Evolutionary conservation across 2,329 filamentous ascomycete genomes (phyloP).

Genomic region (Cladosporium sp.): DNA sequence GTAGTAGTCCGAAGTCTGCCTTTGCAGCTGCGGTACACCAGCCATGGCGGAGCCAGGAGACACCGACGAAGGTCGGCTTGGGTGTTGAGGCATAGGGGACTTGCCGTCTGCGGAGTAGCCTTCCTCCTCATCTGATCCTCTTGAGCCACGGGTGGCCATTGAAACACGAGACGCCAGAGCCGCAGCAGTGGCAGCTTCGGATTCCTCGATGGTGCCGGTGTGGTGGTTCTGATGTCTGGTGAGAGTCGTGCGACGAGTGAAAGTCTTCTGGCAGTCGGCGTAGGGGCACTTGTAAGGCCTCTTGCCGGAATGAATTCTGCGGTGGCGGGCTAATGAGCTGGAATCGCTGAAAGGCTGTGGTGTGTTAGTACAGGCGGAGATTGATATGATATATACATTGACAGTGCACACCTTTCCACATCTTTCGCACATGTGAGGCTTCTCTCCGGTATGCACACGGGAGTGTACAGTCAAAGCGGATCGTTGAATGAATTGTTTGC

Average conservation of each 20-base stretch:
- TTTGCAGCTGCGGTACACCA: slow-evolving; percentile 63
- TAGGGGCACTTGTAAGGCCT: slow-evolving; percentile 97
- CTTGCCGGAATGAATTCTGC: slow-evolving; percentile 92
- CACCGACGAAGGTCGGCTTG: slow-evolving; percentile 72
- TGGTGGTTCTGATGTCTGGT: slow-evolving; percentile 96
- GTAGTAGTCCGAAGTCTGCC: slow-evolving; percentile 69
- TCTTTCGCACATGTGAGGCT: slow-evolving; percentile 95
- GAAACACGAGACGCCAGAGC: slow-evolving; percentile 62
- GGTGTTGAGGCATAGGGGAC: slow-evolving; percentile 74
- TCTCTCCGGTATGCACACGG: slow-evolving; percentile 95
- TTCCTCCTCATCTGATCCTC: slow-evolving; percentile 64
- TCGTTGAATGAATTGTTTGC: slow-evolving; percentile 95
- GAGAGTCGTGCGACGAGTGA: slow-evolving; percentile 89
- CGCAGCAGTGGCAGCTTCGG: slow-evolving; percentile 81
- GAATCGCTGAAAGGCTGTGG: slow-evolving; percentile 89
- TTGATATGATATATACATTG: slow-evolving; percentile 25
- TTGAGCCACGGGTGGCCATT: slow-evolving; percentile 43
- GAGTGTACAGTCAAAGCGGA: slow-evolving; percentile 93
- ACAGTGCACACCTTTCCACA: slow-evolving; percentile 99
- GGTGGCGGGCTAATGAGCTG: slow-evolving; percentile 87
- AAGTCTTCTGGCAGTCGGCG: slow-evolving; percentile 97
- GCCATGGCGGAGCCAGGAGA: slow-evolving; percentile 75
- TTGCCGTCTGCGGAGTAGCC: slow-evolving; percentile 63
- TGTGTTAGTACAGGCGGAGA: not conserved
- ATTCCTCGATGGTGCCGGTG: slow-evolving; percentile 90